Base-by-base conservation (phyloP, 768 basidiomycete genomes). In the Hygrophorus russula region DNA sequence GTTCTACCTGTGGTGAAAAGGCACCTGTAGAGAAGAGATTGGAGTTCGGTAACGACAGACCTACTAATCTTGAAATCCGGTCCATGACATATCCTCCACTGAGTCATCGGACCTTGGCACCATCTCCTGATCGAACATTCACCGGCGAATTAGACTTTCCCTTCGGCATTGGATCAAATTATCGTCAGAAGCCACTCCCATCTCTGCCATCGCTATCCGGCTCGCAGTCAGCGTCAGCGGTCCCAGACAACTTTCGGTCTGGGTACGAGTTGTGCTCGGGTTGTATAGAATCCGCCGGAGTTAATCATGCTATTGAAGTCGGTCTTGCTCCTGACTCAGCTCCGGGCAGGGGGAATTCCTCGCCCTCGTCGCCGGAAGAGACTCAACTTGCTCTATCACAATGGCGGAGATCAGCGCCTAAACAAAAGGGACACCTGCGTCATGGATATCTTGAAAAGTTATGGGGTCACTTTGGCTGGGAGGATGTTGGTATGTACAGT, bases 371-470 rank as follows among this genome's bases (percentile, higher is more conserved):
- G 1, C 71, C 71, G 7, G 72, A 73, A 49, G 77, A 80, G 53
- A 67, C 71, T 7, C 67, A 67, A 51, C 58, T 62, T 24, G 69
- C 66, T 24, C 28, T 34, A 46, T 74, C 72, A n/a, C 68, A 73
- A 47, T 76, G 79, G 76, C 62, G 75, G 48, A 67, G 84, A 30
- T 73, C 78, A 24, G 78, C 82, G 1, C 83, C 85, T 1, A 76
- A 74, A 39, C 65, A 65, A 51, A 88, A 86, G 58, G 86, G 86
- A 11, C 74, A 83, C 47, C 59, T 82, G 38, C 73, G 92, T 9
- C 92, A 97, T 57, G 82, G 86, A 1, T 97, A 84, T 56, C 61
- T 76, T 35, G 92, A 94, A 62, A 86, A 86, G 59, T 70, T 84
- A 2, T 96, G 92, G 93, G 80, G 80, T 1, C 73, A 72, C 27